Base-by-base conservation (phyloP, 202 grass and related monocot genomes). In the Digitaria exilis region DNA sequence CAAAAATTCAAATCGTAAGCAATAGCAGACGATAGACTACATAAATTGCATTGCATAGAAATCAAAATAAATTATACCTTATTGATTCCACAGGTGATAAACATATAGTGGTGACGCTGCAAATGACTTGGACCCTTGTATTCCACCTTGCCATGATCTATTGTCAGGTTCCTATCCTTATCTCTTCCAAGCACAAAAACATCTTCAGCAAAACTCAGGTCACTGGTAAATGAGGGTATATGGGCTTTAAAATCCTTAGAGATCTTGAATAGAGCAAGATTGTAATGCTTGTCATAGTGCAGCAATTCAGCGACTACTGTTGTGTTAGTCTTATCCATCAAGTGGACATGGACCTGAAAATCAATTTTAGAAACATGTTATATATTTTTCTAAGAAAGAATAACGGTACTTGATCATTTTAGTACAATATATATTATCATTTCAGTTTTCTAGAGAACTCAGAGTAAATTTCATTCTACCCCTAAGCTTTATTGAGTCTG, bases 261-360 rank as follows among this genome's bases (percentile, higher is more conserved):
- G 4, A 69, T 21, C 29, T 65, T 78, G 2, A 65, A 24, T 3
- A 78, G 0, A 16, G 42, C 76, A 31, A 65, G 26, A 3, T 55
- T 68, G 13, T 56, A 68, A 7, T 80, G 46, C 15, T 29, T 56
- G 48, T 80, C 12, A 29, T 69, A 80, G 4, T 68, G 31, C 2
- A 69, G 4, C 18, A 56, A 67, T 2, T 28, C 0, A 18, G 31
- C 77, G 13, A 14, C 30, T 56, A 67, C 3, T 3, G 48, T 56
- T 1, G 31, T 68, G 2, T 69, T 48, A 8, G 67, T n/a, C 41
- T 56, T 68, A 67, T 80, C 45, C 32, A 56, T 21, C 9, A 80
- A 56, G 41, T 80, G 48, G 42, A 26, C 77, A 21, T 1, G 2
- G 4, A 80, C 64, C 77, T 80, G 30, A 41, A 67, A 67, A 30